Conservation (phyloP, 169 alveolate genomes). For the Plasmodium knowlesi region DNA sequence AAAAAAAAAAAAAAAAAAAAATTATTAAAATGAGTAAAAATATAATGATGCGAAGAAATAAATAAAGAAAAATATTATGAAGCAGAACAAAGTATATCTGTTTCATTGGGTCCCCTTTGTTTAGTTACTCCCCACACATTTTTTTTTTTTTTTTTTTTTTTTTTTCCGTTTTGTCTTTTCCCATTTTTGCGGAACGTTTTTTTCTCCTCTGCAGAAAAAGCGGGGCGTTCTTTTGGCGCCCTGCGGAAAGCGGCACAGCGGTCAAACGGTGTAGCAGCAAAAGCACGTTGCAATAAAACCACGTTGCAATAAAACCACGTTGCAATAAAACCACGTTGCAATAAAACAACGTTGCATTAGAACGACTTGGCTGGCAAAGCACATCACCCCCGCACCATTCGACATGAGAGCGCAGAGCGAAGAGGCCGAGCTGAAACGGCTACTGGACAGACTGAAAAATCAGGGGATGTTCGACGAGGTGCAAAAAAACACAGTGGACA, state of each 20-base stretch:
- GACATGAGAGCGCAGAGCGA: constrained; percentile 6
- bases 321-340: no score
- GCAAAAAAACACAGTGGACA: constrained; percentile 18
- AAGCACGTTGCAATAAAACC: no score
- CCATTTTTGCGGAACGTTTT: not conserved
- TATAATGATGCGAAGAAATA: no score
- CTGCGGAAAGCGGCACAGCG: not conserved
- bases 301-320: no score
- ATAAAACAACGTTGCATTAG: no score
- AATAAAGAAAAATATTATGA: not conserved
- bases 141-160: no score
- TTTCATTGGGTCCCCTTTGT: not conserved
- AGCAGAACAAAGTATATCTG: not conserved
- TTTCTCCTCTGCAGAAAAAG: not conserved
- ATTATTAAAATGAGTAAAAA: no score
- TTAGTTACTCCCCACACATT: not conserved
- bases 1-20: not conserved
- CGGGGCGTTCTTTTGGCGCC: no score
- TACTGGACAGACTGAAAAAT: not conserved
- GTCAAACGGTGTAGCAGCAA: not conserved
- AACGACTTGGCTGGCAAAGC: not conserved
- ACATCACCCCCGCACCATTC: not conserved
- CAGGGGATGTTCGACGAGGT: constrained; percentile 48
- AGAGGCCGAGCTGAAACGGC: not conserved
- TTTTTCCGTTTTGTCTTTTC: not conserved